Evolutionary conservation across 768 basidiomycete genomes (phyloP), one percentile per base, ranked within the genome.

Genomic region (Mycena olivaceomarginata): DNA sequence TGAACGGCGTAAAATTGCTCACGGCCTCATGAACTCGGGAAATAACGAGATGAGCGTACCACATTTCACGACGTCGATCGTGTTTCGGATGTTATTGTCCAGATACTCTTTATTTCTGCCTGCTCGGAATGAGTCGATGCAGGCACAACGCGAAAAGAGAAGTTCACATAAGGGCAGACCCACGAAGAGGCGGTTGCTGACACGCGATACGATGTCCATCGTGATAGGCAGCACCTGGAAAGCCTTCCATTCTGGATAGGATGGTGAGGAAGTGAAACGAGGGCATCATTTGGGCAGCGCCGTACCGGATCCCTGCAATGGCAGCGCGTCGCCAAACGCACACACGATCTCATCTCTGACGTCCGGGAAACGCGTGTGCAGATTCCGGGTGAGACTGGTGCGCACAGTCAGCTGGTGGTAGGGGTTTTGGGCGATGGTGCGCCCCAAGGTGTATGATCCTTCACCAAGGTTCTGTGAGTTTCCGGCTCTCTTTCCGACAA

Each of bases 171-270:
- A 72, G 8, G 82, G 82, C n/a, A 81, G 77, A 18, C 84, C 84
- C 13, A 83, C 82, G 60, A 84, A 82, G 15, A 82, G 73, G n/a
- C 84, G 75, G 25, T 82, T 82, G 67, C 79, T 81, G 8, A 80
- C 80, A 31, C 83, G 77, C 25, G 79, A 74, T 13, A 84, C 75
- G 2, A 83, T 72, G 16, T 76, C 53, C 74, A 78, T 75, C 37
- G 75, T 45, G 11, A 45, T 45, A 45, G 43, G 43, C 15, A 45
- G 15, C 43, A 45, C 15, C 15, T 10, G 43, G 10, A 82, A 57
- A 2, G 57, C 9, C 45, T 73, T 79, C 83, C 83, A 83, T 63
- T 80, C 82, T 79, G 45, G n/a, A 45, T 31, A 31, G 31, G 31
- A 37, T 15, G 25, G n/a, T 37, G 25, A 60, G 31, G 37, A 39